A percentile compares a stretch with the other conserved stretches of the same genome.
Evolutionary conservation across 2,329 filamentous ascomycete genomes (phyloP).

Genomic region (Fusarium sp.): DNA sequence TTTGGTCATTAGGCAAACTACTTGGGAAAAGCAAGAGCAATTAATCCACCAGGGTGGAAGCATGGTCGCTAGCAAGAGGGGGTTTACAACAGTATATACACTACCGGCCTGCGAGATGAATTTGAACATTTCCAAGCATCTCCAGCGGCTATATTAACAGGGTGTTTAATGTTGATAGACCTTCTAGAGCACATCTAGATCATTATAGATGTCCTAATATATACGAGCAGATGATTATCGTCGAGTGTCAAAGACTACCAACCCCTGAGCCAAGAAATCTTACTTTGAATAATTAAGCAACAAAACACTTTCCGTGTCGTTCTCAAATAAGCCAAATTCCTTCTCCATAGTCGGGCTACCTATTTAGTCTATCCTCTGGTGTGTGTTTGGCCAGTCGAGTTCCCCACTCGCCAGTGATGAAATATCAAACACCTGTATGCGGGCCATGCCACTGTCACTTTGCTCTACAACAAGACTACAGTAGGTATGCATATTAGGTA

Average conservation of each 20-base stretch:
- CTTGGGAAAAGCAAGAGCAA: background rate
- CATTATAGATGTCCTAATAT: background rate
- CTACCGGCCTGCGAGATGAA: background rate
- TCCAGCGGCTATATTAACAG: background rate
- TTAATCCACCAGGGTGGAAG: background rate
- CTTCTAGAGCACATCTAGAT: fast-evolving
- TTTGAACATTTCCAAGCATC: background rate
- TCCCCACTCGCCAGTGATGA: conserved; percentile 19
- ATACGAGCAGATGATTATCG: background rate
- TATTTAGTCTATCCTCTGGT: background rate
- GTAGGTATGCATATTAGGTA: background rate
- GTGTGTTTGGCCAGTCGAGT: background rate
- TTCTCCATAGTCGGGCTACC: background rate
- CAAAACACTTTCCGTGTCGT: background rate
- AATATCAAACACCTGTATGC: background rate
- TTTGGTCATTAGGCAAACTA: background rate
- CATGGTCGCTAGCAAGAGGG: background rate
- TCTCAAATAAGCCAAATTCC: background rate
- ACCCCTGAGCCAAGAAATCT: background rate
- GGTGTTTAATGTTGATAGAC: fast-evolving
- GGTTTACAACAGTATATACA: background rate
- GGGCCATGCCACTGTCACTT: conserved; percentile 2
- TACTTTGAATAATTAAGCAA: background rate
- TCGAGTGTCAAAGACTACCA: background rate
- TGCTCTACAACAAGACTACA: background rate